Evolutionary conservation across 345 rosid genomes (phyloP).

Genomic region (Balakata baccata): DNA sequence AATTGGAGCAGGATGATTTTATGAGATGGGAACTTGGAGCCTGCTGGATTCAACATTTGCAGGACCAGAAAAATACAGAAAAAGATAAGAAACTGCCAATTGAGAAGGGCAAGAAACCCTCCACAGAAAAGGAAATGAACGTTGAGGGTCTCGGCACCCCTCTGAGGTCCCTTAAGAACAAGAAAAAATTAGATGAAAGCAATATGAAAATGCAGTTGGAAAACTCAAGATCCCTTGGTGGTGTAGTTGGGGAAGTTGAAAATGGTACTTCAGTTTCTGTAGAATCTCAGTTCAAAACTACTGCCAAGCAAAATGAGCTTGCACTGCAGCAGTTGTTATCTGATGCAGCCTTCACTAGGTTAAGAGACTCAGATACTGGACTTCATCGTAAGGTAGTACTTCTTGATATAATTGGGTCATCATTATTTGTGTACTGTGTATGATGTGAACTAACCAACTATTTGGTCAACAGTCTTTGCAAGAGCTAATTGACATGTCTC

Average conservation of each 20-base stretch:
- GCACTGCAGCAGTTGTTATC: conserved; percentile 55
- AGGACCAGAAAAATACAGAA: conserved; percentile 80
- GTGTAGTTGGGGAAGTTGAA: conserved; percentile 40
- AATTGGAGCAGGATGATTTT: conserved; percentile 44
- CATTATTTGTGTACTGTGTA: conserved; percentile 11
- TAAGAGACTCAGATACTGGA: conserved; percentile 86
- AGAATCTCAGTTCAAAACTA: conserved; percentile 53
- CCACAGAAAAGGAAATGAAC: conserved; percentile 56
- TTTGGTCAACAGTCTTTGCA: conserved; percentile 64
- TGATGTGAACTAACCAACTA: conserved; percentile 27
- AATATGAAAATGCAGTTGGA: conserved; percentile 37
- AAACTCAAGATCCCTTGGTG: conserved; percentile 40
- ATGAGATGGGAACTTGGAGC: conserved; percentile 99
- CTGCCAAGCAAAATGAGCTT: conserved; percentile 50
- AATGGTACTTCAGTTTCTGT: conserved; percentile 34
- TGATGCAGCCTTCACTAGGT: conserved; percentile 71
- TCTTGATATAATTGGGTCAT: conserved; percentile 16
- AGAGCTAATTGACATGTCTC: conserved; percentile 76
- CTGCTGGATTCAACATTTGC: conserved; percentile 97
- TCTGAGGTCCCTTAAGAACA: conserved; percentile 79
- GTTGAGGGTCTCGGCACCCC: conserved; percentile 96
- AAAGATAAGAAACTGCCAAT: conserved; percentile 66
- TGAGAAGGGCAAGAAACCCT: conserved; percentile 57
- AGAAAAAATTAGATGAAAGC: conserved; percentile 59
- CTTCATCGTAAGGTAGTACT: conserved; percentile 76